These are phyloP conservation scores for Suillus subaureus DNA, from an alignment of 768 basidiomycete species.

Conservation along the genomic window DNA sequence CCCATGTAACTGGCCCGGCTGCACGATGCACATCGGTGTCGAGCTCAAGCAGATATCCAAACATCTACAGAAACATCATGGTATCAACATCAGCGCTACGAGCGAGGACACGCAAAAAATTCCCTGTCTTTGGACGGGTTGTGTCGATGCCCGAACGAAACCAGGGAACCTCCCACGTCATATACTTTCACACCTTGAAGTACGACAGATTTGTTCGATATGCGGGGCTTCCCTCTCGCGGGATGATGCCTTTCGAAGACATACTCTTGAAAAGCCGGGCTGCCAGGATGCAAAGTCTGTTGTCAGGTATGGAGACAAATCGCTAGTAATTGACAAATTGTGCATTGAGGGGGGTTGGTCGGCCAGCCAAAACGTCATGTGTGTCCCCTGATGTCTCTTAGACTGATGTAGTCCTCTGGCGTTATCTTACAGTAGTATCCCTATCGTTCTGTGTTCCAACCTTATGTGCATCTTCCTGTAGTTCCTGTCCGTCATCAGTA, in stretches of 20 bases:
- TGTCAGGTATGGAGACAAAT: background rate
- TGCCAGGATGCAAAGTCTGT: background rate
- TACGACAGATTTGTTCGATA: background rate
- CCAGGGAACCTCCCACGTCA: background rate
- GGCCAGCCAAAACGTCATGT: background rate
- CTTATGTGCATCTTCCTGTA: background rate
- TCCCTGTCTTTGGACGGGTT: background rate
- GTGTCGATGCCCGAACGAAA: background rate
- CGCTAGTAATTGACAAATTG: background rate
- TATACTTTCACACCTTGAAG: background rate
- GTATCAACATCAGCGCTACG: background rate
- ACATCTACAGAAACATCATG: background rate
- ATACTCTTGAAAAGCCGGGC: background rate
- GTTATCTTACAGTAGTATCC: background rate
- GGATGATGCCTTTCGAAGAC: constrained; percentile 3
- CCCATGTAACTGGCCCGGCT: background rate
- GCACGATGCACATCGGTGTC: background rate
- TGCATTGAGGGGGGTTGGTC: background rate
- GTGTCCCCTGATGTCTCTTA: background rate
- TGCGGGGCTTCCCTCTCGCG: background rate
- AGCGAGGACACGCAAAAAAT: background rate
- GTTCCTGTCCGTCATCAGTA: background rate
- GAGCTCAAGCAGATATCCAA: background rate
- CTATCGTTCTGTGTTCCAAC: background rate
- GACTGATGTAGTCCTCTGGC: background rate